phyloP scores from a whole-genome alignment of 345 rosid species.

The Brassica carinata region DNA sequence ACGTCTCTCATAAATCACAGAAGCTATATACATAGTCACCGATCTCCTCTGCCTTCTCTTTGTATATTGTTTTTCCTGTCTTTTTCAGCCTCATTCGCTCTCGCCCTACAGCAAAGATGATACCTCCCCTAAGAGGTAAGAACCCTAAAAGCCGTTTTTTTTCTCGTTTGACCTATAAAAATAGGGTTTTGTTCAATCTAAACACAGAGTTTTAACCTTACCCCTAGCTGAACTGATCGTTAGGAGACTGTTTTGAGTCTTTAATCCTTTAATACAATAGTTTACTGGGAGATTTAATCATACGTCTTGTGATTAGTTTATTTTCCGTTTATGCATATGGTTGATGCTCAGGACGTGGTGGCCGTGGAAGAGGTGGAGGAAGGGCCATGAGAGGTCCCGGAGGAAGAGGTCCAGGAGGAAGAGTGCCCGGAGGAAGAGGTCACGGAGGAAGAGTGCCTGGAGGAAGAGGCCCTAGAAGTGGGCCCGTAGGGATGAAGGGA shows the following conservation, averaged over 20 bases:
- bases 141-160: conserved; percentile 31
- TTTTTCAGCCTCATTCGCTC: neutral
- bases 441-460: conserved; percentile 32
- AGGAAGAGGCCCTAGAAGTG: conserved; percentile 44
- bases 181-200: neutral
- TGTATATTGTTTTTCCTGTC: neutral
- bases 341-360: conserved; percentile 30
- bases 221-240: neutral
- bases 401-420: conserved; percentile 51
- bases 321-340: neutral
- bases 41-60: neutral
- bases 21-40: neutral
- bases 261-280: neutral
- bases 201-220: neutral
- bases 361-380: conserved; percentile 28
- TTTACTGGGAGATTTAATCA: neutral
- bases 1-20: neutral
- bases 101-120: conserved; percentile 24
- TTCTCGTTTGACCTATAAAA: neutral
- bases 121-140: conserved; percentile 39
- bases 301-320: neutral
- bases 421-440: conserved; percentile 48
- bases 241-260: neutral
- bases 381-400: conserved; percentile 1
- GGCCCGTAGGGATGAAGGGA: conserved; percentile 69